Evolutionary conservation across 2,329 filamentous ascomycete species (phyloP), one percentile per base, ranked within the genome.

Genomic region (Xylaria sp.): DNA sequence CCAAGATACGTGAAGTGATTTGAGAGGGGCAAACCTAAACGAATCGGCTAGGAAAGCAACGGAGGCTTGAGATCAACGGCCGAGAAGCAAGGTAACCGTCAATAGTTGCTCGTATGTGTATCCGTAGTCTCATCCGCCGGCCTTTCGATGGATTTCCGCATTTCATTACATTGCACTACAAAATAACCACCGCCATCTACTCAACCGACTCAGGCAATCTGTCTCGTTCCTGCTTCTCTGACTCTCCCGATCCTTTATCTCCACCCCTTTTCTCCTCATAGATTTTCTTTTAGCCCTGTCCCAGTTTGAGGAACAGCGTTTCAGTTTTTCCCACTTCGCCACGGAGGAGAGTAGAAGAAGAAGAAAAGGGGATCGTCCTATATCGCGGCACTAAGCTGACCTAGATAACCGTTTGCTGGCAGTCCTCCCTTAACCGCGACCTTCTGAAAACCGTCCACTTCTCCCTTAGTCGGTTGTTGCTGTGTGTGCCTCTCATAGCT

Each of bases 241-340:
- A 63, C 62, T 70, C 70, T 72, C 74, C 71, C 73, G 70, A 68
- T 69, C 73, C 74, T 77, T 77, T 75, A 76, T 74, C 72, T 73
- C 73, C 63, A 63, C 71, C 64, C 74, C 63, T 72, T 58, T 63
- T 55, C 63, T 73, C 72, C 74, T 75, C 73, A 48, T 65, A 60
- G 37, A 54, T 41, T 67, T 58, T 52, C 68, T 72, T 73, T 71
- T 51, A 65, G 13, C 70, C 52, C 48, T 73, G 72, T 72, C 64
- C 70, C 63, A 72, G 69, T 61, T 70, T 76, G 69, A 76, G 75
- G 74, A 78, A 76, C 76, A 78, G 65, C 77, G 77, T 79, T 75
- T 79, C 77, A 79, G 56, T 65, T 57, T 63, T 52, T 67, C 70
- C 66, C 48, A 32, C 44, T 50, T 63, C 39, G 32, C 18, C 41